A percentile compares a stretch with the other conserved stretches of the same genome.
phyloP scores from a whole-genome alignment of 805 yeast species.

The Debaryomyces tyrocola region DNA sequence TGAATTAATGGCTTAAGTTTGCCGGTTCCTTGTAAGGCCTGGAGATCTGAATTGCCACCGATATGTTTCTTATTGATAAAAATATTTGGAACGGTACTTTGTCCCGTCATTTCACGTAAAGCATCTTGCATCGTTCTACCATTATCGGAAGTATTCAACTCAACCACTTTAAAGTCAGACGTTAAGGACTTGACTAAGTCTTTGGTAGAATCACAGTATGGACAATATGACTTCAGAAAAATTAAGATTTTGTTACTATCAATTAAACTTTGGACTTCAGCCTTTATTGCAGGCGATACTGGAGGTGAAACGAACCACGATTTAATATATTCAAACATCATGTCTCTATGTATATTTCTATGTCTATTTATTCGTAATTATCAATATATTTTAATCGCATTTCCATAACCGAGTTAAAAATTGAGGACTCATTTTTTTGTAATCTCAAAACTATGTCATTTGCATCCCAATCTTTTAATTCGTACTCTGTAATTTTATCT shows the following conservation, averaged over 20 bases:
- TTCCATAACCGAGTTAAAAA: slow-evolving; percentile 24
- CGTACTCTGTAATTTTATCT: slow-evolving; percentile 29
- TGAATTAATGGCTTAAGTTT: slow-evolving; percentile 15
- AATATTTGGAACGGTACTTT: slow-evolving; percentile 37
- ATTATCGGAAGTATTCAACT: slow-evolving; percentile 24
- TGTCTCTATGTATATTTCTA: neutral
- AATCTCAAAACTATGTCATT: slow-evolving; percentile 41
- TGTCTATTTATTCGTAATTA: slow-evolving; percentile 12
- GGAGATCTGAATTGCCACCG: slow-evolving; percentile 39
- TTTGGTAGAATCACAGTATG: slow-evolving; percentile 28
- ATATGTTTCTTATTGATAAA: slow-evolving; percentile 38
- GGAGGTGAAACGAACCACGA: slow-evolving; percentile 17
- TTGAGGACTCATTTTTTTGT: slow-evolving; percentile 12
- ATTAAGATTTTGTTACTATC: slow-evolving; percentile 17
- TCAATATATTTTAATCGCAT: slow-evolving; percentile 19
- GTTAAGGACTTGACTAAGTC: slow-evolving; percentile 10
- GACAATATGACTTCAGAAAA: slow-evolving; percentile 32
- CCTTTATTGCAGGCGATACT: slow-evolving; percentile 9
- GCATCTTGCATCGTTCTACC: slow-evolving; percentile 32
- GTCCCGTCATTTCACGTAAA: slow-evolving; percentile 31
- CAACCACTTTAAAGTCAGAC: slow-evolving; percentile 24
- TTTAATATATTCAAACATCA: slow-evolving; percentile 16
- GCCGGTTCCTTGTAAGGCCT: slow-evolving; percentile 23
- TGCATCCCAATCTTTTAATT: slow-evolving; percentile 37
- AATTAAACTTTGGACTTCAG: slow-evolving; percentile 9